These are phyloP conservation scores for Penicillium mononematosum DNA, from an alignment of 495 filamentous ascomycete genomes.

Conservation along the genomic window DNA sequence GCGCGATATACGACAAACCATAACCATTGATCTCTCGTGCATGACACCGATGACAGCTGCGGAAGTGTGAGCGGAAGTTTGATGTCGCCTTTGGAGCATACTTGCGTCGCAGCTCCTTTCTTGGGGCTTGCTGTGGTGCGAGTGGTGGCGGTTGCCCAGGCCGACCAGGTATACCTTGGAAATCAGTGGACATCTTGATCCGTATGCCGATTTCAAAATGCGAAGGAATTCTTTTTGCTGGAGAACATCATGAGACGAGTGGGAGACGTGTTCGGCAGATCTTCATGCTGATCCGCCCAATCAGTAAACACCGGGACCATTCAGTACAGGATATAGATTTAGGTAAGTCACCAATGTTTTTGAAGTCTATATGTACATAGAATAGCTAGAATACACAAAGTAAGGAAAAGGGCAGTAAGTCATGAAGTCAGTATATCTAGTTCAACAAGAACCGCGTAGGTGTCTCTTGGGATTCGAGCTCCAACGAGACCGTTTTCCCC, in stretches of 20 bases:
- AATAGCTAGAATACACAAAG: background rate
- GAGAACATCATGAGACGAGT: background rate
- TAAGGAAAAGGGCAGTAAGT: slow-evolving; percentile 1
- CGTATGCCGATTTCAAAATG: background rate
- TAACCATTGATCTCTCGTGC: slow-evolving; percentile 28
- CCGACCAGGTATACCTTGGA: background rate
- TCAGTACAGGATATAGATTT: background rate
- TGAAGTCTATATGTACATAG: background rate
- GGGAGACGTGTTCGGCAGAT: background rate
- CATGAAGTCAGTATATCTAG: background rate
- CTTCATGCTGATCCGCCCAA: slow-evolving; percentile 1
- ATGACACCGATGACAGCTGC: slow-evolving; percentile 39
- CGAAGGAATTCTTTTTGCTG: too few species aligned
- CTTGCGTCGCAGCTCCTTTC: slow-evolving; percentile 20
- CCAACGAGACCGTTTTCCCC: slow-evolving; percentile 1
- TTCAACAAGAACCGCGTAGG: slow-evolving; percentile 10
- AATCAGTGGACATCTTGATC: background rate
- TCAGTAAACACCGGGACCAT: too few species aligned
- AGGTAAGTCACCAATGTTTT: background rate
- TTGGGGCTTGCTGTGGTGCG: slow-evolving; percentile 9
- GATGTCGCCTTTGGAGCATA: background rate
- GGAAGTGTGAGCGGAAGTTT: background rate
- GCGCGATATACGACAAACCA: too few species aligned
- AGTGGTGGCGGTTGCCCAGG: background rate
- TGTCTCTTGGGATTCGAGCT: slow-evolving; percentile 6